phyloP scores from a whole-genome alignment of 208 protist species.

The Blechomonas ayalai region DNA sequence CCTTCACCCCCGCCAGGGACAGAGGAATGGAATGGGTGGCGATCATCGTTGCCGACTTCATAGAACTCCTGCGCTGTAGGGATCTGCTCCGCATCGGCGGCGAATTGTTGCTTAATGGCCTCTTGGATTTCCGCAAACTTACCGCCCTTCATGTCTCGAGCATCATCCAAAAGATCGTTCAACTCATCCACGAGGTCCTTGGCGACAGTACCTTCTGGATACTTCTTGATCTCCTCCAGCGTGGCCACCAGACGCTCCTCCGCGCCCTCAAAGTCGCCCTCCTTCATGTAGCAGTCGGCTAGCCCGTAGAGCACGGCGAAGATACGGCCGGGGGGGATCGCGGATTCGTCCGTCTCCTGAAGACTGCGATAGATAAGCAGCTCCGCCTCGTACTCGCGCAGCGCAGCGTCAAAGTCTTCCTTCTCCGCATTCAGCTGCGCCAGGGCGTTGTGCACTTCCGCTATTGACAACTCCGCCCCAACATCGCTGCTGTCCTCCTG shows the following conservation, averaged over 20 bases:
- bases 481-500: constrained; percentile 18
- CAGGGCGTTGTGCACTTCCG: constrained; percentile 80
- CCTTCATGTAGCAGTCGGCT: constrained; percentile 81
- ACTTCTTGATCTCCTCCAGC: constrained; percentile 47
- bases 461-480: constrained; percentile 43
- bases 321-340: constrained; percentile 43
- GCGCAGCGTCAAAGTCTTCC: constrained; percentile 67
- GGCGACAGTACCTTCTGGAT: constrained; percentile 40
- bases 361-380: constrained; percentile 70
- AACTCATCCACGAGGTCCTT: constrained; percentile 52
- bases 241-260: constrained; percentile 56
- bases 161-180: constrained; percentile 64
- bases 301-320: constrained; percentile 65
- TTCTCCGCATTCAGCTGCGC: constrained; percentile 72
- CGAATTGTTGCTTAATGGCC: constrained; percentile 66
- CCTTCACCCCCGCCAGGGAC: constrained; percentile 29
- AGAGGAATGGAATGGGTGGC: constrained; percentile 58
- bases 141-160: constrained; percentile 69
- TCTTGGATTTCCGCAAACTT: constrained; percentile 61
- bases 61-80: constrained; percentile 60
- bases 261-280: constrained; percentile 76
- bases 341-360: constrained; percentile 20
- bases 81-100: constrained; percentile 41
- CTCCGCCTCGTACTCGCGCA: constrained; percentile 80
- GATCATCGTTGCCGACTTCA: constrained; percentile 19